These are phyloP conservation scores for Fomes fomentarius DNA, from an alignment of 1,284 basidiomycete species.

Conservation along the genomic window DNA sequence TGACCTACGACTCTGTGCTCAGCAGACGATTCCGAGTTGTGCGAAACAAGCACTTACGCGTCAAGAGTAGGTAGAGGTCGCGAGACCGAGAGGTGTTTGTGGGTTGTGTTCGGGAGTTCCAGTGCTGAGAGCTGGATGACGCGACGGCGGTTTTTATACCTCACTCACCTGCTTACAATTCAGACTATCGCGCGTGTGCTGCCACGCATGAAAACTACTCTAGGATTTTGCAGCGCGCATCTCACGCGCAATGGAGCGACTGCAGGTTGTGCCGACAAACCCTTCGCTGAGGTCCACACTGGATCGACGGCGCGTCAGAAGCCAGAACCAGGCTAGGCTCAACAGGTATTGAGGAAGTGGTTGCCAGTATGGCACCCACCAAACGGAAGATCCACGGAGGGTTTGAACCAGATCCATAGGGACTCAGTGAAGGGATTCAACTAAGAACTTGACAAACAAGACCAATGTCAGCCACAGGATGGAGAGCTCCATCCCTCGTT, in stretches of 20 bases:
- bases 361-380: neutral
- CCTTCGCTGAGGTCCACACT: too few species aligned
- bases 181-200: neutral
- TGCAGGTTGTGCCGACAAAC: neutral
- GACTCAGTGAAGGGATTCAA: neutral
- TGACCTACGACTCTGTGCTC: slow-evolving; percentile 20
- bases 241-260: neutral
- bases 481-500: neutral
- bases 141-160: neutral
- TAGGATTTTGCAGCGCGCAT: neutral
- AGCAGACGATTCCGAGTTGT: too few species aligned
- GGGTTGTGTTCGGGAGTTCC: neutral
- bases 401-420: neutral
- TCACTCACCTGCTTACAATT: neutral
- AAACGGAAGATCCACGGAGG: neutral
- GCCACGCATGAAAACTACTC: too few species aligned
- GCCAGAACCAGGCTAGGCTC: neutral
- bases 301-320: slow-evolving; percentile 6
- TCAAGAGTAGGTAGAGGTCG: neutral
- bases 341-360: neutral
- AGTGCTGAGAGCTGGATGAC: neutral
- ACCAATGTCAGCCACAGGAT: neutral
- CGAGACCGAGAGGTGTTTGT: neutral
- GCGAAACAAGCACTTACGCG: neutral
- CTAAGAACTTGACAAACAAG: neutral